Conservation (phyloP, 345 rosid genomes). For the Acer campestre region DNA sequence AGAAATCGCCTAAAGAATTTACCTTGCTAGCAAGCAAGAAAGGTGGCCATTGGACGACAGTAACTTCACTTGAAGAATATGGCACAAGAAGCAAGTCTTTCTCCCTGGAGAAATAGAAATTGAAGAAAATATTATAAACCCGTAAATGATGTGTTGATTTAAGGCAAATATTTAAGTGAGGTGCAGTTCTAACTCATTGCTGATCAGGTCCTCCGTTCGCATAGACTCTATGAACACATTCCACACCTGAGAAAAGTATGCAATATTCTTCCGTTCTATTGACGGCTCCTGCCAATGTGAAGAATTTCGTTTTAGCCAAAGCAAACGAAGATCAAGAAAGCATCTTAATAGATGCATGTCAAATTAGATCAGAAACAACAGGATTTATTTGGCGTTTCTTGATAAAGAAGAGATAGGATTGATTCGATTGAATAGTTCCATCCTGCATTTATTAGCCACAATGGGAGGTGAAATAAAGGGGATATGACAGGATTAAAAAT, state of each 20-base stretch:
- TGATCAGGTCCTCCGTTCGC: constrained; percentile 89
- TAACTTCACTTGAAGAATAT: constrained; percentile 59
- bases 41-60: constrained; percentile 96
- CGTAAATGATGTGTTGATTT: constrained; percentile 16
- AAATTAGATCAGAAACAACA: neutral
- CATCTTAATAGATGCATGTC: neutral
- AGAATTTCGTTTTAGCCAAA: constrained; percentile 23
- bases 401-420: neutral
- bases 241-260: constrained; percentile 88
- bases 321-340: constrained; percentile 11
- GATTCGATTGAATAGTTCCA: neutral
- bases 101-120: constrained; percentile 54
- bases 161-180: constrained; percentile 21
- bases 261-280: constrained; percentile 50
- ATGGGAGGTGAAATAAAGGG: neutral
- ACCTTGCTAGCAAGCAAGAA: constrained; percentile 98
- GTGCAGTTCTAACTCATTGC: constrained; percentile 57
- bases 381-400: neutral
- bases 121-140: constrained; percentile 23
- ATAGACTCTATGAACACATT: constrained; percentile 77
- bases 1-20: constrained; percentile 25
- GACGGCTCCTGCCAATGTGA: constrained; percentile 57
- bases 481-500: neutral
- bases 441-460: neutral
- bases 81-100: constrained; percentile 89